Evolutionary conservation across 2,329 filamentous ascomycete species (phyloP).

Genomic region (Tolypocladium amazonense): DNA sequence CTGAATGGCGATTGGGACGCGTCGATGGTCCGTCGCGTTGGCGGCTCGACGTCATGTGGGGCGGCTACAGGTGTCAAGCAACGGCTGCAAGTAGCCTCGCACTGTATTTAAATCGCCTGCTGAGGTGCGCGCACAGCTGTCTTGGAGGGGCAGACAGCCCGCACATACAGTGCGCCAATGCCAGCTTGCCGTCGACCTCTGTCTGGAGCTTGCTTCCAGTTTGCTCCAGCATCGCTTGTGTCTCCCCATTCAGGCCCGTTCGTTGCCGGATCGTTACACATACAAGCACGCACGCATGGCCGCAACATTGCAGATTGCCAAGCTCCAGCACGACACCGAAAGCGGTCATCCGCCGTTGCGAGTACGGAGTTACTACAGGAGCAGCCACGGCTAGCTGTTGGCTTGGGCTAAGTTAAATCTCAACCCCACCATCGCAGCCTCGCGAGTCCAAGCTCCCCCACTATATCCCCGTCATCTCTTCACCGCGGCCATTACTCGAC

Average conservation of each 20-base stretch:
- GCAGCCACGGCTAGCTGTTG: background rate
- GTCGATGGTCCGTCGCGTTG: background rate
- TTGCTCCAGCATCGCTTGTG: background rate
- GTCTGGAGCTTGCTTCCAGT: background rate
- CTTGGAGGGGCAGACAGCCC: background rate
- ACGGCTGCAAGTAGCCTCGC: background rate
- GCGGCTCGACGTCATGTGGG: background rate
- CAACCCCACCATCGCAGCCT: constrained; percentile 11
- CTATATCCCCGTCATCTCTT: background rate
- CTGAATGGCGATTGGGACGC: background rate
- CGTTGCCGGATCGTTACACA: background rate
- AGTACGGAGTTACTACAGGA: background rate
- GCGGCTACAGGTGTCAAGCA: background rate
- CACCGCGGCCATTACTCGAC: background rate
- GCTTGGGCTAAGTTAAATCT: background rate
- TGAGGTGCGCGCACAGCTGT: background rate
- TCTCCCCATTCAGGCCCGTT: background rate
- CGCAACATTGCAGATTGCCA: background rate
- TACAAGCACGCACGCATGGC: background rate
- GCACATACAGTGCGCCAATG: background rate
- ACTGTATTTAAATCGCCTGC: background rate
- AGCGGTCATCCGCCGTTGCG: background rate
- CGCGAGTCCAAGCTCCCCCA: constrained; percentile 1
- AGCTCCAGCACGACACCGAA: background rate
- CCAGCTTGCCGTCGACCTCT: background rate